phyloP scores from a whole-genome alignment of 2,329 filamentous ascomycete species.

The Akanthomyces lecanii region DNA sequence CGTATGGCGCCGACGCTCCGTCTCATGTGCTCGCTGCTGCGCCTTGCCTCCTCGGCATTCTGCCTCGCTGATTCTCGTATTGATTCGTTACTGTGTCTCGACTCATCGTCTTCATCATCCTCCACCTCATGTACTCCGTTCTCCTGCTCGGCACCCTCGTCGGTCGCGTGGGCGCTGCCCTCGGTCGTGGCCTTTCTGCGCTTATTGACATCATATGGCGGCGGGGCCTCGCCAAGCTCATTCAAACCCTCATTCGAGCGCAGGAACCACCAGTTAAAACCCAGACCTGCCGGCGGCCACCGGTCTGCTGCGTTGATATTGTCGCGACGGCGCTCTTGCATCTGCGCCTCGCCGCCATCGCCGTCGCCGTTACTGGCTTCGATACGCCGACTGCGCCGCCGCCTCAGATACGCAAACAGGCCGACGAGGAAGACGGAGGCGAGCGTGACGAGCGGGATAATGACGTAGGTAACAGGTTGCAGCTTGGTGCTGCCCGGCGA shows the following conservation, averaged over 20 bases:
- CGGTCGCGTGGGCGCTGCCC: background rate
- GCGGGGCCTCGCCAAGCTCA: slow-evolving; percentile 61
- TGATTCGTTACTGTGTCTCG: background rate
- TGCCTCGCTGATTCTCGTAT: background rate
- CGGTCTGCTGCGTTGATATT: background rate
- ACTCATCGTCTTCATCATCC: background rate
- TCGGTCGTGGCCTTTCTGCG: slow-evolving; percentile 21
- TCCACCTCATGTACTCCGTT: background rate
- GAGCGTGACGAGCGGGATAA: slow-evolving; percentile 45
- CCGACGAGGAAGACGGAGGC: slow-evolving; percentile 36
- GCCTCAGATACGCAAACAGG: slow-evolving; percentile 41
- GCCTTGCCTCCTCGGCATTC: background rate
- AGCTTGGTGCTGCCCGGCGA: background rate
- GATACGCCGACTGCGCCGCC: slow-evolving; percentile 29
- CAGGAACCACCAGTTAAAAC: slow-evolving; percentile 19
- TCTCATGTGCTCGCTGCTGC: background rate
- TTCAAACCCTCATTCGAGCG: slow-evolving; percentile 53
- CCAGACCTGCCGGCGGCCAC: background rate
- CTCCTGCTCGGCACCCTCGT: background rate
- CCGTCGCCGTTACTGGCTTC: background rate
- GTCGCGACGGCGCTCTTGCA: slow-evolving; percentile 14
- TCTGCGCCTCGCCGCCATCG: slow-evolving; percentile 9
- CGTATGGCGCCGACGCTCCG: background rate
- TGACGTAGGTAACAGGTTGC: slow-evolving; percentile 55
- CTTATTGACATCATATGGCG: slow-evolving; percentile 49